Base-by-base conservation (phyloP, 345 rosid species). In the Citrus cavaleriei region DNA sequence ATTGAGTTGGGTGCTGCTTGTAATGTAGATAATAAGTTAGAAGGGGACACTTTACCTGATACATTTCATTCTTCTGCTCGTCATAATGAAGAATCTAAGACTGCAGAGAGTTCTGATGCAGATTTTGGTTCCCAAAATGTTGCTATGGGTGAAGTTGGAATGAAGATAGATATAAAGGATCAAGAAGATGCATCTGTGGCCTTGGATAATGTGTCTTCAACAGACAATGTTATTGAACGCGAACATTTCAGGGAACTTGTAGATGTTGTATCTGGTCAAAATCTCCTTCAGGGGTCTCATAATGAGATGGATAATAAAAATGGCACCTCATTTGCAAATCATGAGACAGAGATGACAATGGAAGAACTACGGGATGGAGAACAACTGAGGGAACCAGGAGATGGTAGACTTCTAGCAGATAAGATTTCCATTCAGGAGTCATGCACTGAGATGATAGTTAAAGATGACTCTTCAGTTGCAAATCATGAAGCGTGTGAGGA, bases 241-340 rank as follows among this genome's bases (percentile, higher is more conserved):
- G 84, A 87, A 85, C 68, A 76, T 72, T 22, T 68, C 69, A 55
- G 73, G 61, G 62, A 81, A 68, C 78, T 79, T 55, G 77, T 74
- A 72, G 81, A 85, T 34, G 63, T 65, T 70, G 10, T 21, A 27
- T 65, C 69, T 77, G 85, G 76, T 79, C 79, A 63, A 82, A 64
- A 54, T 54, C 76, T 70, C 64, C 30, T 68, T 77, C 28, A 55
- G 32, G 80, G 57, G 60, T 80, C 80, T 7, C 18, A 35, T 64
- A 42, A 27, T 42, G 81, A 78, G 64, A 82, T 80, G 82, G 65
- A 66, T 77, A 70, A 64, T 64, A 79, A 82, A 38, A 82, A 77
- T 77, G 61, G 19, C 68, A 38, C 81, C 80, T 54, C 42, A 12
- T 71, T 32, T 81, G 63, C 67, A 81, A 80, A 81, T 38, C 77